Evolutionary conservation across 2,329 filamentous ascomycete species (phyloP), one percentile per base, ranked within the genome.

Genomic region (Neonectria faginata): DNA sequence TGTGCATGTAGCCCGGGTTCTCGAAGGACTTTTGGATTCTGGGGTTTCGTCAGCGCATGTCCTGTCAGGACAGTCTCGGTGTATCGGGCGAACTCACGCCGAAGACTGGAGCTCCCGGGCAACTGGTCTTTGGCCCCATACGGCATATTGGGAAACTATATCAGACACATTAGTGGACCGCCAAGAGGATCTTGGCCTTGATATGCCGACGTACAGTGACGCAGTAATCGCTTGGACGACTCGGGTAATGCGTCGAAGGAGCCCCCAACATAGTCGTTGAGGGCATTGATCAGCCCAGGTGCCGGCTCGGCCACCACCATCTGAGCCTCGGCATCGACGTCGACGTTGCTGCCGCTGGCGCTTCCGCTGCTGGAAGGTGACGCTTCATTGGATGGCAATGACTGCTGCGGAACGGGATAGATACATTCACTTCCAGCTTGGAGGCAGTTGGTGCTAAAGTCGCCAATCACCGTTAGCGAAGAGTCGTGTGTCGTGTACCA

Each of bases 1-100:
- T 81, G 66, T 83, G 80, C 67, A 83, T 81, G 61, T 82, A 81
- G 3, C 81, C 81, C 2, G 79, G 80, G 60, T 82, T 80, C 50
- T 80, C 78, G 55, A 83, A 77, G 16, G 81, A 81, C 66, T 79
- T 78, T 64, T 81, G 79, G 45, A 83, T 79, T 44, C 81, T 83
- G 64, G 22, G 36, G 27, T 44, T 48, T 25, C 48, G 62, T 75
- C 62, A 75, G 72, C 55, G 25, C 33, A 25, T 31, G 18, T 27
- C 29, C 33, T 52, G 18, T 39, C 8, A 25, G 31, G 22, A 29
- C 29, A 50, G 47, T 56, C 36, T 55, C 52, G 29, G 41, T 33
- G 12, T 50, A 18, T 55, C 44, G 56, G 65, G 62, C 25, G 55
- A 60, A 70, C 73, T 70, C 65, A 77, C 75, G 70, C 70, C 54